Percentiles rank a stretch among this genome's conserved stretches.
Evolutionary conservation across 495 filamentous ascomycete species (phyloP).

Genomic region (Achaetomiella virescens): DNA sequence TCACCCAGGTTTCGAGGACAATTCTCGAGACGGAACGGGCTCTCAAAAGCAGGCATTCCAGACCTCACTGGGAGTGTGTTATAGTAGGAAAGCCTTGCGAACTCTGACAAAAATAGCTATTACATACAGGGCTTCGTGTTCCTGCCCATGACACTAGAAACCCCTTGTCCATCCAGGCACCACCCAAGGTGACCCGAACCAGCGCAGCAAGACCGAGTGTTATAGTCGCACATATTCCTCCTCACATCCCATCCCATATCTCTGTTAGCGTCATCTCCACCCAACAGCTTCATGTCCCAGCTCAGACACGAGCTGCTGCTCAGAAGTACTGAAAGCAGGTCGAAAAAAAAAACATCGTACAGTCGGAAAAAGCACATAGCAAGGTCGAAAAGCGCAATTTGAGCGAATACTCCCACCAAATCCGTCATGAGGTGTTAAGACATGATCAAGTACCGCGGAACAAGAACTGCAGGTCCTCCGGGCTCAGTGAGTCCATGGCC

Average conservation of each 20-base stretch:
- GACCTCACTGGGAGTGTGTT: no score
- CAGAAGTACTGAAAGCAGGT: no score
- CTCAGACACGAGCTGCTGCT: not conserved
- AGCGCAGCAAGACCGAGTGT: not conserved
- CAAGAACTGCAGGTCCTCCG: conserved; percentile 89
- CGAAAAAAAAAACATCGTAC: no score
- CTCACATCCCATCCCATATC: not conserved
- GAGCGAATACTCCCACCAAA: not conserved
- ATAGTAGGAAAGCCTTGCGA: no score
- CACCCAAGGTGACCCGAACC: not conserved
- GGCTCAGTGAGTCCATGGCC: conserved; percentile 82
- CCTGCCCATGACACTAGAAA: no score
- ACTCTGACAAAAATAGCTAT: not conserved
- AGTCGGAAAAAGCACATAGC: not conserved
- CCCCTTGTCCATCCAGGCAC: not conserved
- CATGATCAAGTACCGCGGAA: conserved; percentile 56
- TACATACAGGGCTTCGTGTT: not conserved
- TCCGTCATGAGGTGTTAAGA: not conserved
- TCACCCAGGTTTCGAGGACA: no score
- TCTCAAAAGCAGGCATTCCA: no score
- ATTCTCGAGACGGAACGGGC: no score
- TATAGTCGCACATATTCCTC: not conserved
- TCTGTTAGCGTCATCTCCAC: not conserved
- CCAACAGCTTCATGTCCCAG: not conserved
- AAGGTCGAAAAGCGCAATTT: not conserved